Percentiles rank a stretch among this genome's conserved stretches.
phyloP scores from a whole-genome alignment of 2,329 filamentous ascomycete species.

The Epichloe aotearoae region DNA sequence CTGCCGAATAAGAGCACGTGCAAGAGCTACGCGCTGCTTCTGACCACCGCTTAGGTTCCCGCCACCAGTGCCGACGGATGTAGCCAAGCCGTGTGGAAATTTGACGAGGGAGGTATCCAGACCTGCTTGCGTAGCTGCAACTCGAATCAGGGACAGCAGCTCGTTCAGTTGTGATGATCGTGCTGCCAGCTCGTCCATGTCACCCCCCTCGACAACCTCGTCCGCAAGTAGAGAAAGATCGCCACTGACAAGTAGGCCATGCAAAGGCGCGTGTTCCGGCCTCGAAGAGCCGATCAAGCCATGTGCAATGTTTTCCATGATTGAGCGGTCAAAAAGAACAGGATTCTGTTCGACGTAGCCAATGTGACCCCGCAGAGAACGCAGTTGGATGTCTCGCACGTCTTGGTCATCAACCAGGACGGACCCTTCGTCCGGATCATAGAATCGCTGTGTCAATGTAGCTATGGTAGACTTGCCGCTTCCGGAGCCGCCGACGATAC shows the following conservation, averaged over 20 bases:
- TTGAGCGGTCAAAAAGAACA: slow-evolving; percentile 46
- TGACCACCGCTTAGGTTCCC: slow-evolving; percentile 51
- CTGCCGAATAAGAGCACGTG: slow-evolving; percentile 22
- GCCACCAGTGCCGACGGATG: slow-evolving; percentile 42
- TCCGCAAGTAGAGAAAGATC: neutral
- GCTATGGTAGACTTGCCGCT: slow-evolving; percentile 58
- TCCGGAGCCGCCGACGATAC: slow-evolving; percentile 57
- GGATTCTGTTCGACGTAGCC: slow-evolving; percentile 50
- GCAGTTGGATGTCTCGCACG: slow-evolving; percentile 41
- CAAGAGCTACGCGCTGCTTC: slow-evolving; percentile 47
- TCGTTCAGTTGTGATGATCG: neutral
- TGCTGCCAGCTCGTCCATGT: neutral
- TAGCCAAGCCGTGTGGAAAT: slow-evolving; percentile 3
- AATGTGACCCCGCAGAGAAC: slow-evolving; percentile 41
- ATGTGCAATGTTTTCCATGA: slow-evolving; percentile 35
- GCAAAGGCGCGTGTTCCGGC: slow-evolving; percentile 31
- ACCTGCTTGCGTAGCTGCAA: neutral
- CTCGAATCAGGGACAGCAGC: neutral
- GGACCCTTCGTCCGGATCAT: slow-evolving; percentile 31
- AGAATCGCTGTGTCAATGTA: slow-evolving; percentile 53
- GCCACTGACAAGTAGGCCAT: slow-evolving; percentile 8
- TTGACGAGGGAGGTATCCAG: neutral
- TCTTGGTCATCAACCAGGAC: slow-evolving; percentile 27
- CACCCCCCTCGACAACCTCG: neutral
- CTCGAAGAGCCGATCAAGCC: slow-evolving; percentile 24